Conservation (phyloP, 2,329 filamentous ascomycete species). For the Plenodomus lindquistii region DNA sequence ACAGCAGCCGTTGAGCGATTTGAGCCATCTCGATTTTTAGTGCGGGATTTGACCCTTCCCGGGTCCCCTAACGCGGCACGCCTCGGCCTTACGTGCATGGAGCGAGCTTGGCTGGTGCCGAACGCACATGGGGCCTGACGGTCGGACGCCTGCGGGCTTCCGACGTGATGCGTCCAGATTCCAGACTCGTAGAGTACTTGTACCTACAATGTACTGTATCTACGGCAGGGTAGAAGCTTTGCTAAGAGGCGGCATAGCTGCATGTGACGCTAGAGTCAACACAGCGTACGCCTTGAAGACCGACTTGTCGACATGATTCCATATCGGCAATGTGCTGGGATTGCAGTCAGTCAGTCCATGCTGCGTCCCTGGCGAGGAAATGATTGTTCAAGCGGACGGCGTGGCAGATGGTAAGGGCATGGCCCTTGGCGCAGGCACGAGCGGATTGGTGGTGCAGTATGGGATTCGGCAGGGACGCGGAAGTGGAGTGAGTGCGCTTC, state of each 20-base stretch:
- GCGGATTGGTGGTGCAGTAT: slow-evolving; percentile 13
- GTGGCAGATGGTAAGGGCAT: slow-evolving; percentile 14
- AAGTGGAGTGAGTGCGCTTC: neutral
- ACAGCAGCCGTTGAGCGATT: slow-evolving; percentile 34
- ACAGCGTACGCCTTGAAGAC: slow-evolving; percentile 21
- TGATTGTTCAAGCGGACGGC: slow-evolving; percentile 10
- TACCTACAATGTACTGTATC: too few species aligned
- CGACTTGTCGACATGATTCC: slow-evolving; percentile 16
- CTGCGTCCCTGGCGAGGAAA: slow-evolving; percentile 1
- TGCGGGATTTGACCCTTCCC: slow-evolving; percentile 18
- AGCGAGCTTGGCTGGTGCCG: slow-evolving; percentile 33
- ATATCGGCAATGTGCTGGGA: slow-evolving; percentile 11
- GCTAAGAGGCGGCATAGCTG: slow-evolving; percentile 21
- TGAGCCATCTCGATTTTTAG: slow-evolving; percentile 26
- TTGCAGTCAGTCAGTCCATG: slow-evolving; percentile 16
- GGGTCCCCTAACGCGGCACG: slow-evolving; percentile 32
- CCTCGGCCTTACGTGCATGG: slow-evolving; percentile 39
- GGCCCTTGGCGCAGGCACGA: slow-evolving; percentile 13
- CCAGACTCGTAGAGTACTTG: slow-evolving; percentile 25
- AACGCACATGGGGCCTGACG: slow-evolving; percentile 25
- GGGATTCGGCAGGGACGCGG: neutral
- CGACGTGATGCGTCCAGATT: slow-evolving; percentile 32
- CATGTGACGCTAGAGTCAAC: slow-evolving; percentile 16
- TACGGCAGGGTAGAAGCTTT: slow-evolving; percentile 13
- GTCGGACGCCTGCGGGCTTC: slow-evolving; percentile 31